Evolutionary conservation across 192 early-diverging fungal genomes (phyloP), one percentile per base, ranked within the genome.

Genomic region (Chytriomyces hyalinus): DNA sequence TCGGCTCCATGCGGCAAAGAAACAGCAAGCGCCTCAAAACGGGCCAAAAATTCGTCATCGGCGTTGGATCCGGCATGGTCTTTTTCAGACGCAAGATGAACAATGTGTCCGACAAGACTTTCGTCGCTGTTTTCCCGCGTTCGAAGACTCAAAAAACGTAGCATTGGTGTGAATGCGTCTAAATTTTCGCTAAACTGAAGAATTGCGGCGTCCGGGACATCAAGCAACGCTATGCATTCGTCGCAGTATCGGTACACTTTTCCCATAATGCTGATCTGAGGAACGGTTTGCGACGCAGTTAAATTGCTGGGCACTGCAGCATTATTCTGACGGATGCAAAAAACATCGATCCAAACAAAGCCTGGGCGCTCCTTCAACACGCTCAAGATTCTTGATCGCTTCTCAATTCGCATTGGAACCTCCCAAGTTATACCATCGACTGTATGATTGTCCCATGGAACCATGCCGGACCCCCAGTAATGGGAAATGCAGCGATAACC

Each of bases 401-500:
- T 64, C 26, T 26, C 62, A 24, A 24, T 26, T 15, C 11, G 62
- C 62, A 64, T 64, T 64, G 17, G 17, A 26, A 64, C 62, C 26
- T 64, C 26, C 62, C 62, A 64, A 15, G 62, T 17, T 1, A 64
- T 24, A 3, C 62, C 24, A 17, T 64, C 6, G 62, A 64, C 62
- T 9, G n/a, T 26, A 64, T 64, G 62, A 28, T 17, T 22, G 24
- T 26, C 26, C 62, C 62, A 64, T 24, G 26, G 11, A 26, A 17
- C 62, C 62, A 17, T 64, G 10, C n/a, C 62, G 5, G 17, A 17
- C 10, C 62, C 62, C 62, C 62, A 64, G 11, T 24, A 17, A 26
- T 64, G 62, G 1, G 62, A 64, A 28, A 64, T 26, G 62, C 62
- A 64, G 62, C 62, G 62, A 26, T 64, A 64, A 17, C 62, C 62